These are phyloP conservation scores for Rutstroemia sp. DNA, from an alignment of 2,329 filamentous ascomycete genomes.

Conservation along the genomic window DNA sequence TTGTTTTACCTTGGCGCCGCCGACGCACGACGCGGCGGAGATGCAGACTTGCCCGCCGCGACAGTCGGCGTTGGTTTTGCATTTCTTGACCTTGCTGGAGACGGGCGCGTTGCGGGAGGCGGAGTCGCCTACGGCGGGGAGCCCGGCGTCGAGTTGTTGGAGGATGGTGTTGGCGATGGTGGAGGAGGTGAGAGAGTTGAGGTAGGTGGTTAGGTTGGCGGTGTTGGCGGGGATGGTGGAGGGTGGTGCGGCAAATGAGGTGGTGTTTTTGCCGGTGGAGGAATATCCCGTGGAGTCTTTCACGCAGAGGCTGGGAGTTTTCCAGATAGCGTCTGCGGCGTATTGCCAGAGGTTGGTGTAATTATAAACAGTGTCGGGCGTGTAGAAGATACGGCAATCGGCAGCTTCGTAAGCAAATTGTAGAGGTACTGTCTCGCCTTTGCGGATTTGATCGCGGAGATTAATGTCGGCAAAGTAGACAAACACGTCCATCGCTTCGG, in stretches of 20 bases:
- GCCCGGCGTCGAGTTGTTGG: background rate
- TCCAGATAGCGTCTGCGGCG: constrained; percentile 34
- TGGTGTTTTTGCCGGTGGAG: background rate
- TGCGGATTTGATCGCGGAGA: constrained; percentile 32
- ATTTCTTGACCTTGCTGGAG: background rate
- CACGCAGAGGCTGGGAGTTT: constrained; percentile 29
- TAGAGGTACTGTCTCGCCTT: constrained; percentile 33
- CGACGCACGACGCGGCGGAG: background rate
- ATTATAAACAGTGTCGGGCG: constrained; percentile 42
- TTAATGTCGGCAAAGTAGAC: constrained; percentile 34
- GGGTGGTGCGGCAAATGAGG: background rate
- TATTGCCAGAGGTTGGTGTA: constrained; percentile 43
- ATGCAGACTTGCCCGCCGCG: background rate
- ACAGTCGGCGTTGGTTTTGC: background rate
- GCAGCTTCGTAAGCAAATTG: constrained; percentile 57
- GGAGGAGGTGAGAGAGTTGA: background rate
- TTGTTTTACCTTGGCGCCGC: background rate
- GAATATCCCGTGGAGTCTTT: constrained; percentile 15
- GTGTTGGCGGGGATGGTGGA: background rate
- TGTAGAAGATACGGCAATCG: constrained; percentile 53
- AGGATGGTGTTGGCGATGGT: constrained; percentile 6
- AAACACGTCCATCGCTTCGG: constrained; percentile 10
- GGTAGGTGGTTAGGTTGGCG: constrained; percentile 4
- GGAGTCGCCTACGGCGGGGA: background rate
- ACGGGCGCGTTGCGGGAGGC: background rate